Conservation (phyloP, 2,329 filamentous ascomycete species). For the Davidsoniella eucalypti region DNA sequence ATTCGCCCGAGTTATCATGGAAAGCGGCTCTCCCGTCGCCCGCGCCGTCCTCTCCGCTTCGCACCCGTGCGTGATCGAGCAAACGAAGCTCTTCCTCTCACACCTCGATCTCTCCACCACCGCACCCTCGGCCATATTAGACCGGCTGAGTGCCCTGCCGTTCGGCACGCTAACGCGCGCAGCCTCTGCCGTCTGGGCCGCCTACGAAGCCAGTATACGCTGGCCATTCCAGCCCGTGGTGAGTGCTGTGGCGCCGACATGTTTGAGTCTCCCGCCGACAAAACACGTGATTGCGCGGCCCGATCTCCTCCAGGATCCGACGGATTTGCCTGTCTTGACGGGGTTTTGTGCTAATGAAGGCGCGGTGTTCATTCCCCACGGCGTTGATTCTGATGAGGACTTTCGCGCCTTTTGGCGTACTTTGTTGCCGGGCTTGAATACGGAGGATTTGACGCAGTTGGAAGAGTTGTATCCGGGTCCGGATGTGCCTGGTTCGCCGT, state of each 20-base stretch:
- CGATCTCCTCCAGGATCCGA: constrained; percentile 34
- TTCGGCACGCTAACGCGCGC: constrained; percentile 28
- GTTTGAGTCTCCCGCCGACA: constrained; percentile 22
- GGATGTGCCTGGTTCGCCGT: constrained; percentile 20
- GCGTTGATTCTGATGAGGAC: constrained; percentile 28
- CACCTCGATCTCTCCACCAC: too few species aligned
- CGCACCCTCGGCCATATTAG: too few species aligned
- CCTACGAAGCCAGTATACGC: constrained; percentile 21
- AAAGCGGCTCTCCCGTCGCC: constrained; percentile 39
- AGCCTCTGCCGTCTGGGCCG: constrained; percentile 23
- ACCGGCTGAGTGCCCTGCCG: background rate
- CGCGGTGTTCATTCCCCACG: constrained; percentile 41
- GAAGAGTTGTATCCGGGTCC: constrained; percentile 48
- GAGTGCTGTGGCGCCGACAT: constrained; percentile 35
- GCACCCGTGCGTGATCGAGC: constrained; percentile 38
- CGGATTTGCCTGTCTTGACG: constrained; percentile 34
- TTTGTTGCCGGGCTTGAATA: constrained; percentile 37
- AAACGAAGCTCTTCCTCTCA: constrained; percentile 34
- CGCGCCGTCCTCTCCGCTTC: constrained; percentile 34
- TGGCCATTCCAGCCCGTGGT: constrained; percentile 58
- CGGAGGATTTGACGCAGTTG: constrained; percentile 35
- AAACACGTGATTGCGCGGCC: constrained; percentile 17
- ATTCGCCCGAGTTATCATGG: constrained; percentile 38
- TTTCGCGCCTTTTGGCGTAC: constrained; percentile 44
- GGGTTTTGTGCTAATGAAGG: constrained; percentile 60